These are phyloP conservation scores for Bruguiera parviflora DNA, from an alignment of 345 rosid species.

Conservation along the genomic window DNA sequence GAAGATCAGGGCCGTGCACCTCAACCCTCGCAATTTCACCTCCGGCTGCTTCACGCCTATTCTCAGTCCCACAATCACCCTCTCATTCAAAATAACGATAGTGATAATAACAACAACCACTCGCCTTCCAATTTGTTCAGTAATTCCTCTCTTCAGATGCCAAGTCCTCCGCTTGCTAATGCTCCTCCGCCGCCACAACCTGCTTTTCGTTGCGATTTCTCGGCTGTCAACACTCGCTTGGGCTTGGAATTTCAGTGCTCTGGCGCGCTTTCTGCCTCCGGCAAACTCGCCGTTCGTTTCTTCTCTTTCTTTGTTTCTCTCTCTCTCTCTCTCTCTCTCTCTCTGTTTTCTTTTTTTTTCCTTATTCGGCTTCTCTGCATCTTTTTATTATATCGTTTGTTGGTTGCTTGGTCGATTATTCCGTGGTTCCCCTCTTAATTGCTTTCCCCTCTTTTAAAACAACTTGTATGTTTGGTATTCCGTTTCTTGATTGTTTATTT, in stretches of 20 bases:
- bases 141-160: constrained; percentile 10
- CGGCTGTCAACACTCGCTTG: constrained; percentile 17
- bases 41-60: constrained; percentile 35
- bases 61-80: constrained; percentile 22
- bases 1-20: constrained; percentile 39
- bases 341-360: background rate
- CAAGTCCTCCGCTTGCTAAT: constrained; percentile 12
- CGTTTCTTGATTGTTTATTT: too few relatives aligned
- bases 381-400: background rate
- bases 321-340: too few relatives aligned
- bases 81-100: constrained; percentile 7
- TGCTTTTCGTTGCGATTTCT: background rate
- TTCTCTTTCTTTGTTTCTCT: background rate
- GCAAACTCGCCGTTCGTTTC: constrained; percentile 35
- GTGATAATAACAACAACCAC: background rate
- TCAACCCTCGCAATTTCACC: constrained; percentile 40
- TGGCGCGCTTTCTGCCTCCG: constrained; percentile 34
- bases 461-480: too few relatives aligned
- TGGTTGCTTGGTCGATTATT: background rate
- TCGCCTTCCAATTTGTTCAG: constrained; percentile 14
- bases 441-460: background rate
- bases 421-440: background rate
- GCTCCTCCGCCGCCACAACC: constrained; percentile 13
- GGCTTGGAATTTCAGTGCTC: constrained; percentile 7
- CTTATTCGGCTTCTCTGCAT: background rate